These are phyloP conservation scores for Aureobasidium sp. DNA, from an alignment of 2,329 filamentous ascomycete genomes.

Conservation along the genomic window DNA sequence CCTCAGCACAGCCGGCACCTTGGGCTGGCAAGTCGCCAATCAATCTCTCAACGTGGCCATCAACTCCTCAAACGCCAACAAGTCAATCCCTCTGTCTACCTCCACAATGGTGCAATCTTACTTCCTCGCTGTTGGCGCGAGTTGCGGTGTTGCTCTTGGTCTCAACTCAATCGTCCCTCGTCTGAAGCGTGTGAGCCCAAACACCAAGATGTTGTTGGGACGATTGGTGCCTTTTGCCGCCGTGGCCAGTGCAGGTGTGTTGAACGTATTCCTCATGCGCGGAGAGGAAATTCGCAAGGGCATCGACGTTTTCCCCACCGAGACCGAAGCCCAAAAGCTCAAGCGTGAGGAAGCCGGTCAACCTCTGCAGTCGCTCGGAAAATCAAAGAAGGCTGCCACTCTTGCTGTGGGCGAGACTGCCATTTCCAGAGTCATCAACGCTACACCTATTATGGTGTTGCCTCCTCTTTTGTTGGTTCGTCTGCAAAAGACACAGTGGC, in stretches of 20 bases:
- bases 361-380: conserved; percentile 58
- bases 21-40: conserved; percentile 93
- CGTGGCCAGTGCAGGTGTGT: conserved; percentile 79
- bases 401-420: conserved; percentile 91
- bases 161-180: conserved; percentile 85
- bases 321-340: conserved; percentile 62
- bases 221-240: conserved; percentile 95
- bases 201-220: conserved; percentile 66
- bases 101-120: conserved; percentile 83
- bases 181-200: conserved; percentile 67
- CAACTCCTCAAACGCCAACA: conserved; percentile 97
- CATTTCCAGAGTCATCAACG: conserved; percentile 82
- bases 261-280: conserved; percentile 98
- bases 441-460: conserved; percentile 94
- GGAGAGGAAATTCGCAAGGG: conserved; percentile 89
- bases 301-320: conserved; percentile 84
- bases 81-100: conserved; percentile 80
- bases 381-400: conserved; percentile 79
- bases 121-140: conserved; percentile 82
- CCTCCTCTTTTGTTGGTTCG: conserved; percentile 79
- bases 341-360: conserved; percentile 33
- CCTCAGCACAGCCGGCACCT: conserved; percentile 72
- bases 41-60: conserved; percentile 97
- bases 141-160: conserved; percentile 86
- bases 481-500: conserved; percentile 76